Evolutionary conservation across 495 filamentous ascomycete genomes (phyloP).

Genomic region (Melanomma pulvis-pyrius): DNA sequence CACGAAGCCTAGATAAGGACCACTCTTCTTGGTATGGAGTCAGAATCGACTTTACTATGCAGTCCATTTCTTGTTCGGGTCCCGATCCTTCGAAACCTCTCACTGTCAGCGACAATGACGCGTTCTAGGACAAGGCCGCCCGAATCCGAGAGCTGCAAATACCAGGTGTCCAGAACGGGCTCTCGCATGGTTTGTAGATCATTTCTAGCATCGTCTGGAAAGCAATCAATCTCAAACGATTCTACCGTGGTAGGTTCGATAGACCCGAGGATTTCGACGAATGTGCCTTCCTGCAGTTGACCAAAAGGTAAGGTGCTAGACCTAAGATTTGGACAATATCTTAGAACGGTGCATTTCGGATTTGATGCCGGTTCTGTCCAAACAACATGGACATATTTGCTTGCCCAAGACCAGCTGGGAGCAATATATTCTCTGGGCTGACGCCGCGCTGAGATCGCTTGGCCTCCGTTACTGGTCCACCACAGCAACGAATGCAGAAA

Average conservation of each 20-base stretch:
- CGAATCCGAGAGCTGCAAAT: background rate
- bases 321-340: background rate
- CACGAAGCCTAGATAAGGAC: too few species aligned
- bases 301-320: background rate
- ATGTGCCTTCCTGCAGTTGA: background rate
- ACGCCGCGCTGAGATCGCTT: background rate
- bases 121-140: background rate
- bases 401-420: background rate
- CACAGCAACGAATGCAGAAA: background rate
- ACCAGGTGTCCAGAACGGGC: background rate
- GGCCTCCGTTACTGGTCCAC: background rate
- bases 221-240: background rate
- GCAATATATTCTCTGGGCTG: background rate
- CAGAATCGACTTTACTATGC: background rate
- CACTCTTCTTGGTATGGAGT: background rate
- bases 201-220: background rate
- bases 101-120: background rate
- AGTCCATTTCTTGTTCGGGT: background rate
- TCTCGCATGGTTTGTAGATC: too few species aligned
- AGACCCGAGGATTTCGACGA: background rate
- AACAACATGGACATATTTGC: background rate
- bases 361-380: background rate
- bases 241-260: background rate
- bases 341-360: background rate
- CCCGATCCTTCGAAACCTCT: background rate